These are phyloP conservation scores for Nigrograna mackinnonii DNA, from an alignment of 2,329 filamentous ascomycete species.

Conservation along the genomic window DNA sequence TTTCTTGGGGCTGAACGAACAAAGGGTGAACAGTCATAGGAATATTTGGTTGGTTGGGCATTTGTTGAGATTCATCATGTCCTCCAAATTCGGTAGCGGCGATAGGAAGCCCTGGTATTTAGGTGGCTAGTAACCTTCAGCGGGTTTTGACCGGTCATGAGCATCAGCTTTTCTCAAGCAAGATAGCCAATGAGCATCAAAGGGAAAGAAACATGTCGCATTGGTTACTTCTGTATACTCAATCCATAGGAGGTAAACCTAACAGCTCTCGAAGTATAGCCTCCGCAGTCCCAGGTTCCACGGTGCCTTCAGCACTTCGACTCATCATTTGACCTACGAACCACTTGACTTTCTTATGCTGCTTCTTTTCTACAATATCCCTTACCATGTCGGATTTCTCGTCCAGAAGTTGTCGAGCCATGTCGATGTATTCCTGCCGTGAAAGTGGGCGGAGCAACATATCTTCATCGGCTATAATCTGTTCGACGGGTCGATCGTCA, in stretches of 20 bases:
- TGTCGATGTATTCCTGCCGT: conserved; percentile 56
- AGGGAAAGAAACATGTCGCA: no score
- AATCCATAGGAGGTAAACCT: conserved; percentile 2
- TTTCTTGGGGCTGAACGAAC: no score
- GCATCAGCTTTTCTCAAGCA: no score
- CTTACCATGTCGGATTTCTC: conserved; percentile 61
- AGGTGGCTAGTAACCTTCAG: no score
- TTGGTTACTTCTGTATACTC: no score
- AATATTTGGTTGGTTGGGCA: no score
- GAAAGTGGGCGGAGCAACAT: conserved; percentile 60
- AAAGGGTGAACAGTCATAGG: no score
- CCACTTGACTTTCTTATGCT: conserved; percentile 68
- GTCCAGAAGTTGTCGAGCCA: conserved; percentile 58
- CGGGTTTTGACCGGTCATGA: no score
- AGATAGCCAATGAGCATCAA: no score
- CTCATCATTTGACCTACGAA: conserved; percentile 72
- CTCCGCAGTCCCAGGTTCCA: conserved; percentile 64
- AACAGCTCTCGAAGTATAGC: conserved; percentile 56
- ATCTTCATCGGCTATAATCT: conserved; percentile 61
- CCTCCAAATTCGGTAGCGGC: no score
- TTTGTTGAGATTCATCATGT: no score
- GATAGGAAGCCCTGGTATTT: no score
- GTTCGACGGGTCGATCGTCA: conserved; percentile 50
- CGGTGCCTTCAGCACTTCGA: conserved; percentile 60
- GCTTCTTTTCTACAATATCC: conserved; percentile 62